Conservation (phyloP, 345 rosid genomes). For the Salix exigua region DNA sequence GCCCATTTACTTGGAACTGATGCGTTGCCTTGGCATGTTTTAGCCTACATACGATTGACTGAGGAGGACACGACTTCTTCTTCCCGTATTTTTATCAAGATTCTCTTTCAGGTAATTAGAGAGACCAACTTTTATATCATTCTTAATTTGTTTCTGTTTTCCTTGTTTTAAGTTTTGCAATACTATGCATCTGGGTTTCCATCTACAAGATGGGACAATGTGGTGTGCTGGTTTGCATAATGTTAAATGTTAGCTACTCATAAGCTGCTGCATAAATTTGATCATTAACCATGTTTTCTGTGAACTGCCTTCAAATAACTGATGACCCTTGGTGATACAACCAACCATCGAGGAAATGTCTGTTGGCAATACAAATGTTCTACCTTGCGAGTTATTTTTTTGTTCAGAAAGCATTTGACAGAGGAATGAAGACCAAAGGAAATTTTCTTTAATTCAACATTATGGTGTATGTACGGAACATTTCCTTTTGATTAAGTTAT, state of each 20-base stretch:
- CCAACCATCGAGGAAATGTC: no score
- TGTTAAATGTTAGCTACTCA: no score
- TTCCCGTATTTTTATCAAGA: slow-evolving; percentile 88
- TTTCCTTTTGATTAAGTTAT: not conserved
- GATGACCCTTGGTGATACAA: no score
- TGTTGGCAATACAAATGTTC: no score
- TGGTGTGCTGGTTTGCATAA: no score
- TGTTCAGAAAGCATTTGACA: not conserved
- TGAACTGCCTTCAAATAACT: no score
- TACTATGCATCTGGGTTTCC: not conserved
- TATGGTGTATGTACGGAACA: not conserved
- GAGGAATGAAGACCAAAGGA: not conserved
- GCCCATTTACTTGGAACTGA: slow-evolving; percentile 90
- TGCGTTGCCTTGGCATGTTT: slow-evolving; percentile 94
- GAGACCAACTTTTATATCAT: not conserved
- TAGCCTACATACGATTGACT: slow-evolving; percentile 75
- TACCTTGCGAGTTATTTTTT: not conserved
- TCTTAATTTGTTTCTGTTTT: not conserved
- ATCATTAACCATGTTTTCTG: no score
- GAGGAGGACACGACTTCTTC: slow-evolving; percentile 96
- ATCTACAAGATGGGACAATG: not conserved
- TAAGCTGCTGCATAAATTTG: no score
- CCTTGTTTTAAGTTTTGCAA: not conserved
- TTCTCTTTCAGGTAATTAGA: slow-evolving; percentile 78
- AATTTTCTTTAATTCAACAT: not conserved